Evolutionary conservation across 1,284 basidiomycete genomes (phyloP).

Genomic region (Boletellus deceptivus): DNA sequence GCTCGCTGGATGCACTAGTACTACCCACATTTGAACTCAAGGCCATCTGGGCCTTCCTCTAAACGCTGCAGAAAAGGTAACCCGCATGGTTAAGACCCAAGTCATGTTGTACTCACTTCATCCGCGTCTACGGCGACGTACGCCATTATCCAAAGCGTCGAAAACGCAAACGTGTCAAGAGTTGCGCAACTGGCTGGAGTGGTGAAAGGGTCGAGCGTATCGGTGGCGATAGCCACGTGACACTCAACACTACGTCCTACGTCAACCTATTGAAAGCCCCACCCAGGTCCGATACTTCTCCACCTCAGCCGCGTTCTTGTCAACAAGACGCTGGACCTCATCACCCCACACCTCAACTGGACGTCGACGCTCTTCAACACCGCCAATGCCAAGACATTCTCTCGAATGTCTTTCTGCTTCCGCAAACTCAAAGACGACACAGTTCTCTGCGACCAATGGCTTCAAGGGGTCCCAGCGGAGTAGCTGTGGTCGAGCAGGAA

Average conservation of each 20-base stretch:
- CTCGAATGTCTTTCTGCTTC: slow-evolving; percentile 72
- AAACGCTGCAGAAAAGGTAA: slow-evolving; percentile 39
- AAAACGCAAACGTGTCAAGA: neutral
- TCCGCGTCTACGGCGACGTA: slow-evolving; percentile 57
- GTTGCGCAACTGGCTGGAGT: neutral
- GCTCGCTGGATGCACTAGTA: slow-evolving; percentile 8
- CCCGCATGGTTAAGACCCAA: neutral
- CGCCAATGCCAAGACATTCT: slow-evolving; percentile 41
- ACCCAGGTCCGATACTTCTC: slow-evolving; percentile 47
- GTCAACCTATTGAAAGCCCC: slow-evolving; percentile 18
- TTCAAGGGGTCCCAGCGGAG: slow-evolving; percentile 75
- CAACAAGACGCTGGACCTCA: slow-evolving; percentile 55
- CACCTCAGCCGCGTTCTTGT: slow-evolving; percentile 51
- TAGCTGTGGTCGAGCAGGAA: slow-evolving; percentile 69
- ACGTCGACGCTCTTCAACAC: slow-evolving; percentile 22
- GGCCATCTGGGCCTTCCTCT: slow-evolving; percentile 61
- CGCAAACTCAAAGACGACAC: slow-evolving; percentile 74
- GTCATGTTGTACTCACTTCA: slow-evolving; percentile 41
- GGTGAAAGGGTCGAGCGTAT: slow-evolving; percentile 1
- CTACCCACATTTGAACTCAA: slow-evolving; percentile 59
- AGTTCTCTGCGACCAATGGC: slow-evolving; percentile 71
- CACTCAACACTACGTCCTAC: neutral
- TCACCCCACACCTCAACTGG: slow-evolving; percentile 66
- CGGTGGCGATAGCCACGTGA: neutral
- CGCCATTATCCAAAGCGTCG: slow-evolving; percentile 37